Evolutionary conservation across 352 stramenopile species (phyloP).

Genomic region (Globisporangium parvum): DNA sequence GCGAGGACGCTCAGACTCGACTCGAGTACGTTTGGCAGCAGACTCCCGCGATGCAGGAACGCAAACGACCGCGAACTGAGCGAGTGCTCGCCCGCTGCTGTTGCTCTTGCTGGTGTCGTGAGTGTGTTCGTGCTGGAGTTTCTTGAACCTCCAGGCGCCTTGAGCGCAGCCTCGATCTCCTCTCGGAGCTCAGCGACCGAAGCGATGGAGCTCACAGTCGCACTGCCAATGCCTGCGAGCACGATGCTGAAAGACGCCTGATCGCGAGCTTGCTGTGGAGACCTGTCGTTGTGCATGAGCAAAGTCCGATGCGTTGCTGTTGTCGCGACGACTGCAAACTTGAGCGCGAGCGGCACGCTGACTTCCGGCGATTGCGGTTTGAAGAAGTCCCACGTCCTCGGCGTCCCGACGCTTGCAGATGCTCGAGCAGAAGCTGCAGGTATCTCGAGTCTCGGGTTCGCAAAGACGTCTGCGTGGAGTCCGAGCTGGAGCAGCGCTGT

Average conservation of each 20-base stretch:
- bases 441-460: neutral
- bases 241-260: neutral
- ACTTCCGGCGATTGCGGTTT: neutral
- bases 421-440: neutral
- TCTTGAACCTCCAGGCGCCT: neutral
- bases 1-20: constrained; percentile 8
- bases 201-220: neutral
- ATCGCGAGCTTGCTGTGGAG: neutral
- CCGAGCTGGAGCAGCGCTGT: constrained; percentile 26
- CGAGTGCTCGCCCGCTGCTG: too few relatives aligned
- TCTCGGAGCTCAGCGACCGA: constrained; percentile 2
- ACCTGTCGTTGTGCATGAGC: neutral
- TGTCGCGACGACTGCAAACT: constrained; percentile 13
- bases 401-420: neutral
- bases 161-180: constrained; percentile 1
- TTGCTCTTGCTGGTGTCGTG: too few relatives aligned
- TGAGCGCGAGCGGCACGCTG: constrained; percentile 17
- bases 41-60: constrained; percentile 28
- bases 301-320: neutral
- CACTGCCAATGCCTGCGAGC: constrained; percentile 11
- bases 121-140: too few relatives aligned
- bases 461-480: constrained; percentile 19
- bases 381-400: neutral
- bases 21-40: constrained; percentile 20
- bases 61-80: too few relatives aligned